Evolutionary conservation across 1,284 basidiomycete species (phyloP).

Genomic region (Ustilago hordei): DNA sequence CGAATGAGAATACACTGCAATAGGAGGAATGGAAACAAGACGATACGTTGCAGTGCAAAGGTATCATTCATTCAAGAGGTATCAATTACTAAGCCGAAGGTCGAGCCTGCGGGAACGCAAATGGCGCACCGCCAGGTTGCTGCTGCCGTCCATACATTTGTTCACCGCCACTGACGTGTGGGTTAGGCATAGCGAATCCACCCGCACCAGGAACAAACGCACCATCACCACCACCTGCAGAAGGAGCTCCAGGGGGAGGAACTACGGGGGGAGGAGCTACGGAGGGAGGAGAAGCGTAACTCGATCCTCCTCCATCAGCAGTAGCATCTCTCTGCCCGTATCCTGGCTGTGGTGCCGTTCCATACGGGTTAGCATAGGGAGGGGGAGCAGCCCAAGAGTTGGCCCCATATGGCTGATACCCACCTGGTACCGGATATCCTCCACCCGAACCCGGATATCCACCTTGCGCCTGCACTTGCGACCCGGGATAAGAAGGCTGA

Average conservation of each 20-base stretch:
- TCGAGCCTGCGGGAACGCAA: conserved; percentile 31
- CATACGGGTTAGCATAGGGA: conserved; percentile 30
- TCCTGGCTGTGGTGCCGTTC: background rate
- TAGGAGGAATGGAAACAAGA: background rate
- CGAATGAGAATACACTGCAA: background rate
- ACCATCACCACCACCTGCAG: background rate
- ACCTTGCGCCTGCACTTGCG: conserved; percentile 16
- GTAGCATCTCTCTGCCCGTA: conserved; percentile 27
- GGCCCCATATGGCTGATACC: conserved; percentile 26
- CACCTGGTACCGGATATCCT: background rate
- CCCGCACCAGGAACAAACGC: conserved; percentile 29
- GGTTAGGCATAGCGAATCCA: conserved; percentile 51
- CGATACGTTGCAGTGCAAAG: background rate
- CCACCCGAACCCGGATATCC: conserved; percentile 20
- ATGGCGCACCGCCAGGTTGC: conserved; percentile 17
- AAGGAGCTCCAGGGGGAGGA: no score
- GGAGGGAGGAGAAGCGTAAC: conserved; percentile 5
- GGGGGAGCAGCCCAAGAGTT: conserved; percentile 22
- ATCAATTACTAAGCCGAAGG: conserved; percentile 21
- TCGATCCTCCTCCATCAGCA: conserved; percentile 1
- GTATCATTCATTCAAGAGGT: background rate
- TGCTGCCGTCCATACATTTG: conserved; percentile 4
- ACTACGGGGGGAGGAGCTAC: background rate
- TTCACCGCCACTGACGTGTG: conserved; percentile 12
- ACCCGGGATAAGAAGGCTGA: conserved; percentile 31